These are phyloP conservation scores for Paecilomyces niveus DNA, from an alignment of 2,329 filamentous ascomycete genomes.

Conservation along the genomic window DNA sequence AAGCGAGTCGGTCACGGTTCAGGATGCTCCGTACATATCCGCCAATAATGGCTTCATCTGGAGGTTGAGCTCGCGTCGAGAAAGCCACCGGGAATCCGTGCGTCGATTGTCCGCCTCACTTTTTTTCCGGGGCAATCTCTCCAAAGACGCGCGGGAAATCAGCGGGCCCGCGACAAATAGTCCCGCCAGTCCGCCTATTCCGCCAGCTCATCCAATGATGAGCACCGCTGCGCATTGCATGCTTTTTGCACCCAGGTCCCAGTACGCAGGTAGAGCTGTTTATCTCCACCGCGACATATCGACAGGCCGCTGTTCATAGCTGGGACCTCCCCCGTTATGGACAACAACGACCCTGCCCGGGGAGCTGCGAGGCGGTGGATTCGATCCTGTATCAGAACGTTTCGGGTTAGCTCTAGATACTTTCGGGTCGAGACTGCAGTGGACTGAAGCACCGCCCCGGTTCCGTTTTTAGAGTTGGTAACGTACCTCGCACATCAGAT, in stretches of 20 bases:
- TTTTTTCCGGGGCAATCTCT: neutral
- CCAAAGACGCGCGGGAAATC: neutral
- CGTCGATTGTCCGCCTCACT: neutral
- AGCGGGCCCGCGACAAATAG: slow-evolving; percentile 1
- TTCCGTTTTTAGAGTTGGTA: neutral
- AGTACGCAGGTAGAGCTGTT: neutral
- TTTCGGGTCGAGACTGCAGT: neutral
- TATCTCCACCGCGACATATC: neutral
- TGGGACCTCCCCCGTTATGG: neutral
- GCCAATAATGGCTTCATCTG: neutral
- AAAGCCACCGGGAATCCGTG: neutral
- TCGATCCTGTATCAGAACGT: neutral
- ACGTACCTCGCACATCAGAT: neutral
- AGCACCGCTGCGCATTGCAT: neutral
- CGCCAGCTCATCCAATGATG: neutral
- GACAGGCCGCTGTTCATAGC: neutral
- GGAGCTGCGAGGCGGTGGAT: neutral
- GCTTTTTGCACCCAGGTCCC: neutral
- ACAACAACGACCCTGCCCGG: neutral
- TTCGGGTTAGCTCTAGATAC: neutral
- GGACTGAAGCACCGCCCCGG: neutral
- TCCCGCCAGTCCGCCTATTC: neutral
- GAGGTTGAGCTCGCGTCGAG: neutral
- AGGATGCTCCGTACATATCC: neutral
- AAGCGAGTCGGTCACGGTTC: neutral